Percentiles rank a stretch among this genome's conserved stretches.
These are phyloP conservation scores for Suillus decipiens DNA, from an alignment of 768 basidiomycete species.

Conservation along the genomic window DNA sequence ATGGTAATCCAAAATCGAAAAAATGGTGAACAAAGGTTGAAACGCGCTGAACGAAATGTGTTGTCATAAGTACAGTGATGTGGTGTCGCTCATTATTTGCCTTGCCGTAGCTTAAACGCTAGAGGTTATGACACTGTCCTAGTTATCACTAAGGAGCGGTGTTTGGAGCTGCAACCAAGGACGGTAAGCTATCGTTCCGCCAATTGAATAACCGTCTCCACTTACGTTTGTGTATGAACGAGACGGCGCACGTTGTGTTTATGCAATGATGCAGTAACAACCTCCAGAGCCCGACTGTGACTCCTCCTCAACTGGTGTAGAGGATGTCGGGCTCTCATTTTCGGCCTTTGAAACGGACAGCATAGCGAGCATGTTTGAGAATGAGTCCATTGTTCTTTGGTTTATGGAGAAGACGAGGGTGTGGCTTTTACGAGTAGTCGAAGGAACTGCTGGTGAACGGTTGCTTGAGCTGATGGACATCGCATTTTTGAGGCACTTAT, in stretches of 20 bases:
- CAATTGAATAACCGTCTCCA: background rate
- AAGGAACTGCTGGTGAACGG: background rate
- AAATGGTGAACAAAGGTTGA: background rate
- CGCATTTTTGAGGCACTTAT: background rate
- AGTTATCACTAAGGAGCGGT: background rate
- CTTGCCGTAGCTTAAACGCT: background rate
- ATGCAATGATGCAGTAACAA: slow-evolving; percentile 2
- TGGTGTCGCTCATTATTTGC: background rate
- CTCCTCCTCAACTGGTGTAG: slow-evolving; percentile 1
- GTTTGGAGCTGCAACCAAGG: background rate
- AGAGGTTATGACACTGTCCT: background rate
- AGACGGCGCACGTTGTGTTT: background rate
- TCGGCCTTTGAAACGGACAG: background rate
- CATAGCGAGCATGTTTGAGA: background rate
- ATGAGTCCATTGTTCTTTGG: background rate
- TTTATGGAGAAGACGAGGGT: background rate
- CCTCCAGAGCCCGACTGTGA: background rate
- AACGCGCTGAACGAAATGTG: background rate
- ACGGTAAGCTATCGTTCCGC: background rate
- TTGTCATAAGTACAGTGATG: background rate
- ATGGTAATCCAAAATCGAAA: no score
- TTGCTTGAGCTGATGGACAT: background rate
- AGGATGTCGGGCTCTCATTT: background rate
- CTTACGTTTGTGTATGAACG: background rate
- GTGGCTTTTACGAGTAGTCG: background rate